phyloP scores from a whole-genome alignment of 208 protist genomes.

The Acanthamoeba lenticulata region DNA sequence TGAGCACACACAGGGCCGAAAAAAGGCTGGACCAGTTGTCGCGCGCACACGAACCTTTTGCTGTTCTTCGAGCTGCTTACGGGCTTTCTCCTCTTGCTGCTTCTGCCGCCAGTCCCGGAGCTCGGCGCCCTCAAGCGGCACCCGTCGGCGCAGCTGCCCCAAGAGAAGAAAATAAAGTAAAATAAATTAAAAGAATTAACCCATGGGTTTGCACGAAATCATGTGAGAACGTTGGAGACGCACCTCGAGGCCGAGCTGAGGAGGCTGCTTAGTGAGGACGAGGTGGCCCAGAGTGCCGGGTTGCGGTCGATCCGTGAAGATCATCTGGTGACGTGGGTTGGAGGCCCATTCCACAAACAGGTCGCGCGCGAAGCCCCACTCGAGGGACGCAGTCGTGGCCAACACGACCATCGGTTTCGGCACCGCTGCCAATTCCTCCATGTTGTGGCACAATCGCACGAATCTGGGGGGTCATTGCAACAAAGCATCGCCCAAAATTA shows the following conservation, averaged over 20 bases:
- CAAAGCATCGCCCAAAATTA: too few relatives aligned
- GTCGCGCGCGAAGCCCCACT: constrained; percentile 74
- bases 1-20: neutral
- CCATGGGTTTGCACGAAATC: too few relatives aligned
- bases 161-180: neutral
- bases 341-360: constrained; percentile 84
- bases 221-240: neutral
- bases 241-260: neutral
- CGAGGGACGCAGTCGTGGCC: constrained; percentile 69
- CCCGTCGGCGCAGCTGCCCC: neutral
- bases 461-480: constrained; percentile 18
- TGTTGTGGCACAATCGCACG: constrained; percentile 61
- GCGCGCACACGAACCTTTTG: neutral
- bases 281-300: constrained; percentile 24
- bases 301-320: constrained; percentile 81
- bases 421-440: constrained; percentile 55
- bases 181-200: neutral
- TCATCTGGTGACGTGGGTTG: constrained; percentile 79
- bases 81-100: constrained; percentile 46
- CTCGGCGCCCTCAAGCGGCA: constrained; percentile 53
- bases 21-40: neutral
- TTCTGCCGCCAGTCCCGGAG: constrained; percentile 25
- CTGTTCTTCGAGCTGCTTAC: constrained; percentile 39
- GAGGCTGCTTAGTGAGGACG: neutral
- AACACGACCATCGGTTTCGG: constrained; percentile 76